Conservation (phyloP, 202 grass and related monocot species). For the Schoenoplectus triqueter region DNA sequence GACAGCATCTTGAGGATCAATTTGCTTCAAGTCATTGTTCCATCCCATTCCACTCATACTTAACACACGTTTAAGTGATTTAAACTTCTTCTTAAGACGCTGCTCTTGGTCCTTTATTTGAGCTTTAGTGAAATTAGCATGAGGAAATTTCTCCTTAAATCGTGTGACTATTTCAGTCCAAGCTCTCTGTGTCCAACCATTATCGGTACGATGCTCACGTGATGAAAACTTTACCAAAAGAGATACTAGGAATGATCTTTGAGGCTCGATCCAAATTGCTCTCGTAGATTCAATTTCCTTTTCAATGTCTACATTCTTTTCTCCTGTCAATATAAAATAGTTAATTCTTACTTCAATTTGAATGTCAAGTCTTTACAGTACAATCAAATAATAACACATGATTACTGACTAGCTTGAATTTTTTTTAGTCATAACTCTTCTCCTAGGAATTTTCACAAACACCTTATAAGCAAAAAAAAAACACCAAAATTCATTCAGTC, state of each 20-base stretch:
- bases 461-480: no score
- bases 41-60: slow-evolving; percentile 28
- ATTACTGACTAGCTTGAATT: no score
- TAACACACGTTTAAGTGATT: not conserved
- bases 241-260: slow-evolving; percentile 19
- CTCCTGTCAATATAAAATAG: not conserved
- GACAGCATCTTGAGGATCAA: not conserved
- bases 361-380: not conserved
- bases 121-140: slow-evolving; percentile 17
- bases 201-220: slow-evolving; percentile 4
- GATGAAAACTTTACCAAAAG: slow-evolving; percentile 17
- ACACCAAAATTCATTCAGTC: no score
- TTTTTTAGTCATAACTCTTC: no score
- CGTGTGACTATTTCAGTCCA: slow-evolving; percentile 16
- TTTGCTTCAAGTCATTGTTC: slow-evolving; percentile 22
- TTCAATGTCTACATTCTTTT: not conserved
- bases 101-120: slow-evolving; percentile 33
- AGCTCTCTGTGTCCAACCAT: not conserved
- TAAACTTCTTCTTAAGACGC: not conserved
- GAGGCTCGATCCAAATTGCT: slow-evolving; percentile 27
- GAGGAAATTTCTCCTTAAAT: slow-evolving; percentile 15
- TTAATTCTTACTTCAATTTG: not conserved
- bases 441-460: no score
- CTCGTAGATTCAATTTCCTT: slow-evolving; percentile 5
- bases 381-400: no score